phyloP scores from a whole-genome alignment of 106 monocot species.

The Phalaenopsis aphrodite region DNA sequence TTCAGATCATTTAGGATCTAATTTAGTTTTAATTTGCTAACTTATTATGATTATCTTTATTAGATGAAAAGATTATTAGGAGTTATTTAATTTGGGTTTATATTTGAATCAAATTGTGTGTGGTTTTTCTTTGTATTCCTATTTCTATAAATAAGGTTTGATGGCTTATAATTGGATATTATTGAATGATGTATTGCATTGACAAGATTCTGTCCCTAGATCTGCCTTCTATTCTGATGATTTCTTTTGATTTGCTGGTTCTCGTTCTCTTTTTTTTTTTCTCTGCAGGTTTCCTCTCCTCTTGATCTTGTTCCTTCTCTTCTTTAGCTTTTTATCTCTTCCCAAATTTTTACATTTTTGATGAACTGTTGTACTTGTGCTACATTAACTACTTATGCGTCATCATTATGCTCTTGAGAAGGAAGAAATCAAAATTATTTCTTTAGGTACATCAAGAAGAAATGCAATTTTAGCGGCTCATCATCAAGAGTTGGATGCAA shows the following conservation, averaged over 20 bases:
- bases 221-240: no score
- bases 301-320: background rate
- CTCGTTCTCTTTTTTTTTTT: background rate
- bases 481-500: no score
- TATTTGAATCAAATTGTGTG: background rate
- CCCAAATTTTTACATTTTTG: no score
- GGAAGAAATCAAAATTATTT: background rate
- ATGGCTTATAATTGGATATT: background rate
- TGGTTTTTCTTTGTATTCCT: background rate
- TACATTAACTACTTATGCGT: no score
- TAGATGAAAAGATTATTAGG: background rate
- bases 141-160: background rate
- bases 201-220: background rate
- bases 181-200: background rate
- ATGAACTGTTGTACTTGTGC: no score
- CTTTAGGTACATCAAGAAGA: background rate
- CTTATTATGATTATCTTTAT: background rate
- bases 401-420: background rate
- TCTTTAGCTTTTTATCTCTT: background rate
- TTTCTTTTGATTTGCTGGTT: no score
- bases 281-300: background rate
- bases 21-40: background rate
- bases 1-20: background rate
- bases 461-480: no score
- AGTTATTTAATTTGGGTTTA: background rate